Base-by-base conservation (phyloP, 2,329 filamentous ascomycete species). In the Cadophora malorum region DNA sequence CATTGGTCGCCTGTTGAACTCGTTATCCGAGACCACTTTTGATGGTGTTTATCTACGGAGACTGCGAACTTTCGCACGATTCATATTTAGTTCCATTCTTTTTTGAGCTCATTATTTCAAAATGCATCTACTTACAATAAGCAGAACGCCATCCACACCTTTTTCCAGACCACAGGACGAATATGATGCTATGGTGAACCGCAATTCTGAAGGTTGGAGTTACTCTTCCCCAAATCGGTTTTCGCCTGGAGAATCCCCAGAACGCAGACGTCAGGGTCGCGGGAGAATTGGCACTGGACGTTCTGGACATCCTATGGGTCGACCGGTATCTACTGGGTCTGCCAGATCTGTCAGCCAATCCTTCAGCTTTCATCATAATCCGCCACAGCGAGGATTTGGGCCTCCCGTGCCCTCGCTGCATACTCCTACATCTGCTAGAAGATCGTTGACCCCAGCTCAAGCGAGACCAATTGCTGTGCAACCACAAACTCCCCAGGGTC, bases 261-360 rank as follows among this genome's bases (percentile, higher is more conserved):
- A 75, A 53, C 70, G 75, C 67, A 67, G 74, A 66, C 74, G 70
- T 10, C 68, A 68, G 50, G 58, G 67, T 41, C 70, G 74, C 53
- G 73, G 73, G 35, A 72, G 74, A 64, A 56, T 41, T 8, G 21
- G 25, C 28, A 59, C 14, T 28, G 64, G 64, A 8, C 64, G 64
- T 23, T 23, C 58, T 41, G 56, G 64, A n/a, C 70, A 73, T 58
- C 49, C 28, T 25, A 47, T 65, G 28, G 65, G 64, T 16, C 74
- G 74, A n/a, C 72, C 70, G 19, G 74, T 61, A 9, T 73, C 74
- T 12, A 68, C 72, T 47, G 71, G 71, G 12, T 73, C 74, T 16
- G 65, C 72, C 12, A 72, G 75, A 60, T 65, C 45, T n/a, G 31
- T 63, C 25, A 67, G 45, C 25, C 63, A 61, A 1, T 21, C 58